Evolutionary conservation across 345 rosid species (phyloP).

Genomic region (Cardamine resedifolia): DNA sequence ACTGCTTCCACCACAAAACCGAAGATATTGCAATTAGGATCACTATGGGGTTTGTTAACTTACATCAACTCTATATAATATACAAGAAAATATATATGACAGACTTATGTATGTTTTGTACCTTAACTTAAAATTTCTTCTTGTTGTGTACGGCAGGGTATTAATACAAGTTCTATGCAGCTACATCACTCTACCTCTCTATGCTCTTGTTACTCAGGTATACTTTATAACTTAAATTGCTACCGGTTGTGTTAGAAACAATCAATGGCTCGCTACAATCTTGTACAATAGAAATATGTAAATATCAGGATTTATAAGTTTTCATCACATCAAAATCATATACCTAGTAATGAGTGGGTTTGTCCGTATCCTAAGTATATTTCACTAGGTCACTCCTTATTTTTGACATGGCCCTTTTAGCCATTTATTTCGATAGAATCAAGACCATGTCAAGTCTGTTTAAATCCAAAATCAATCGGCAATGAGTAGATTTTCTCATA

Average conservation of each 20-base stretch:
- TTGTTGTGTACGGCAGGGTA: constrained; percentile 49
- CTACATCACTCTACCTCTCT: constrained; percentile 93
- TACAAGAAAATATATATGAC: neutral
- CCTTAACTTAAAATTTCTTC: neutral
- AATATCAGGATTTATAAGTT: neutral
- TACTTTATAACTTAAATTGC: neutral
- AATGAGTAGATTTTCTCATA: neutral
- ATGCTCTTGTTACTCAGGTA: constrained; percentile 96
- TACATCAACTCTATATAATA: neutral
- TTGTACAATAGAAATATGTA: neutral
- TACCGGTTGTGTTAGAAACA: neutral
- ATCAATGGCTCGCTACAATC: neutral
- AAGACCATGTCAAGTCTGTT: neutral
- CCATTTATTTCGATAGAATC: too few relatives aligned
- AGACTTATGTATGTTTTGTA: neutral
- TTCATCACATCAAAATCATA: neutral
- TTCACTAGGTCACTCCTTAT: neutral
- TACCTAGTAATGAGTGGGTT: neutral
- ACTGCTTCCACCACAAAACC: constrained; percentile 57
- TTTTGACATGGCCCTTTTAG: neutral
- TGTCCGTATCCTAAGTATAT: neutral
- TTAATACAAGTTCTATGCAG: constrained; percentile 81
- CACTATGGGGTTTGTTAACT: constrained; percentile 70
- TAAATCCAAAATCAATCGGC: too few relatives aligned
- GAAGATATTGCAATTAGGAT: constrained; percentile 65